Evolutionary conservation across 1,284 basidiomycete species (phyloP), one percentile per base, ranked within the genome.

Genomic region (Microstroma glucosiphilum): DNA sequence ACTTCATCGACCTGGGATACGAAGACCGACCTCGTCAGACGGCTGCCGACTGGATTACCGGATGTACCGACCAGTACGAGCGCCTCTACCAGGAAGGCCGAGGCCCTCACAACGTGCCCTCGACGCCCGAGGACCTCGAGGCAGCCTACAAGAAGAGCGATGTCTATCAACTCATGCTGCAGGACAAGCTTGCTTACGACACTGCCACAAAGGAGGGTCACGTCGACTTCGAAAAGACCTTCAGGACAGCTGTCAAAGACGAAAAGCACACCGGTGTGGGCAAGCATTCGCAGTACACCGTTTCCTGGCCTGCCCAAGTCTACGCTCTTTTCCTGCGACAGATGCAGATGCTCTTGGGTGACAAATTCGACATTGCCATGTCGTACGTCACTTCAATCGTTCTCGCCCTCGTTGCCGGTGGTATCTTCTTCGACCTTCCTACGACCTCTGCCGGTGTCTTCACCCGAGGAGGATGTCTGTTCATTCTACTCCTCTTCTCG

Each of bases 181-280:
- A 81, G 58, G 83, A 84, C 15, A 59, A 63, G 26, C 80, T 82
- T 17, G 84, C 86, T 60, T 92, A 89, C 82, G 88, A 87, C 73
- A 72, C 72, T 25, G 17, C 13, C 3, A 23, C 19, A 19, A 15
- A 15, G 13, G 26, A 54, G 25, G 43, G 43, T n/a, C 17, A 17
- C 43, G 17, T 48, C 43, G 30, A 37, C 30, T 37, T 37, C 30
- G 17, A 48, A 12, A 17, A n/a, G 15, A 17, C n/a, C 6, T 93
- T 94, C 84, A 85, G 86, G 57, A 82, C 83, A 19, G 89, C 91
- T 1, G 89, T 91, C 23, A 79, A 82, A 23, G 86, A 86, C 3
- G 87, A 91, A 78, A 93, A 93, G 83, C 88, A 90, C 80, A 85
- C 84, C 59, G 88, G 90, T 23, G 90, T 91, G 2, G 86, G 88